Conservation (phyloP, 345 rosid species). For the Laguncularia racemosa region DNA sequence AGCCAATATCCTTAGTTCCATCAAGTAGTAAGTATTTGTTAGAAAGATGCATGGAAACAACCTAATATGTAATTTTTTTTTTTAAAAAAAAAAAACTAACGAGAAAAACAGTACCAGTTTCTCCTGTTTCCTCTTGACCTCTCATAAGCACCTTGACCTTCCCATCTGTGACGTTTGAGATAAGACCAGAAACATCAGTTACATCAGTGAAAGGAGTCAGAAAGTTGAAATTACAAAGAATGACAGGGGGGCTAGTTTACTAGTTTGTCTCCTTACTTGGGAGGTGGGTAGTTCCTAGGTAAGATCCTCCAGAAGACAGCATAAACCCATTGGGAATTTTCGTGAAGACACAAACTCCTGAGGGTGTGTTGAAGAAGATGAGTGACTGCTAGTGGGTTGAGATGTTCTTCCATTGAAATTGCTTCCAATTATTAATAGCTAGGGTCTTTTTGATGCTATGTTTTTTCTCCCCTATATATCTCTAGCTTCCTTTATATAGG, state of each 20-base stretch:
- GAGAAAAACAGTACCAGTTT: conserved; percentile 54
- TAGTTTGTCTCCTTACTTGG: conserved; percentile 52
- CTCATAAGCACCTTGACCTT: conserved; percentile 88
- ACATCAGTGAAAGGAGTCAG: conserved; percentile 1
- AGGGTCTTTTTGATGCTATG: conserved; percentile 12
- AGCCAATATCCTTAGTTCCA: conserved; percentile 70
- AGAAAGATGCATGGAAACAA: too few species aligned
- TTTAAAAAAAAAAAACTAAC: background rate
- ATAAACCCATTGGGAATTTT: conserved; percentile 94
- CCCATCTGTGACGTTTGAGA: conserved; percentile 55
- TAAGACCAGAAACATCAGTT: background rate
- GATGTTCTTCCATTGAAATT: conserved; percentile 61
- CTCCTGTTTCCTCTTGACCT: conserved; percentile 96
- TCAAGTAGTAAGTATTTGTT: too few species aligned
- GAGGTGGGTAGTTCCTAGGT: conserved; percentile 97
- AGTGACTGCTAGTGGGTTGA: conserved; percentile 74
- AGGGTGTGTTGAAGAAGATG: conserved; percentile 98
- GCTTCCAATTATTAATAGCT: conserved; percentile 9
- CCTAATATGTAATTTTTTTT: too few species aligned
- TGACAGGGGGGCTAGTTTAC: background rate
- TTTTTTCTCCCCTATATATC: conserved; percentile 13
- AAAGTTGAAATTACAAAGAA: background rate
- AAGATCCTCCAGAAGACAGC: conserved; percentile 99
- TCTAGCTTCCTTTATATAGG: conserved; percentile 45
- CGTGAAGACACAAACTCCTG: conserved; percentile 83